Conservation (phyloP, 1,284 basidiomycete genomes). For the Apiotrichum porosum region DNA sequence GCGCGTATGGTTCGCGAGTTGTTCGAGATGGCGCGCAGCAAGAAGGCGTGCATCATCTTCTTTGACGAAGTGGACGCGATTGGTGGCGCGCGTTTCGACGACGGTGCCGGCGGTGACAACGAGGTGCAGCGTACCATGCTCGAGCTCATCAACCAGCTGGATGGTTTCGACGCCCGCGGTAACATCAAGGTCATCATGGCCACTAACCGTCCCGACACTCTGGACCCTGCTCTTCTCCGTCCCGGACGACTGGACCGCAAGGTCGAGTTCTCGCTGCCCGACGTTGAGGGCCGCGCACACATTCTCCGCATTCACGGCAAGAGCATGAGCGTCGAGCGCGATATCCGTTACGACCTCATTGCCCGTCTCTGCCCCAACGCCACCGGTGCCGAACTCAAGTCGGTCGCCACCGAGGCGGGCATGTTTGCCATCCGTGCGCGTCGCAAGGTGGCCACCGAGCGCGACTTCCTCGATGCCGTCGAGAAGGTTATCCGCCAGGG, state of each 20-base stretch:
- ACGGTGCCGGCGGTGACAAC: slow-evolving; percentile 97
- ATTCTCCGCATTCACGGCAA: slow-evolving; percentile 96
- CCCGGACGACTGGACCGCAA: slow-evolving; percentile 94
- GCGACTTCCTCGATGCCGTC: slow-evolving; percentile 95
- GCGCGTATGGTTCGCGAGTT: slow-evolving; percentile 98
- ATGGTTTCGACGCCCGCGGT: slow-evolving; percentile 96
- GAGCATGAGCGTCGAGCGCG: slow-evolving; percentile 95
- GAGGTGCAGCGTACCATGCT: slow-evolving; percentile 99
- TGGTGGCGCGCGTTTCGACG: slow-evolving; percentile 97
- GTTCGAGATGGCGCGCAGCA: slow-evolving; percentile 98
- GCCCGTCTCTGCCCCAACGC: slow-evolving; percentile 96
- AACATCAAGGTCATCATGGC: slow-evolving; percentile 99
- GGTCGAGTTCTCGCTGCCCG: slow-evolving; percentile 92
- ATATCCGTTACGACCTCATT: slow-evolving; percentile 97
- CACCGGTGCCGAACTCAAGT: slow-evolving; percentile 93
- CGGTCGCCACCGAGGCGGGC: slow-evolving; percentile 97
- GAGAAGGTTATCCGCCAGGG: slow-evolving; percentile 98
- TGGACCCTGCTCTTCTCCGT: slow-evolving; percentile 93
- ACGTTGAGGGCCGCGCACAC: slow-evolving; percentile 93
- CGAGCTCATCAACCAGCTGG: slow-evolving; percentile 97
- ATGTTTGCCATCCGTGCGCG: slow-evolving; percentile 99
- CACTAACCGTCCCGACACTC: slow-evolving; percentile 95
- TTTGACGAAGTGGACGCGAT: slow-evolving; percentile 91
- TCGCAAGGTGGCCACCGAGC: slow-evolving; percentile 93
- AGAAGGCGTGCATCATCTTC: slow-evolving; percentile 99